Percentiles rank a stretch among this genome's conserved stretches.
Evolutionary conservation across 2,329 filamentous ascomycete genomes (phyloP).

Genomic region (Phialophora chinensis): DNA sequence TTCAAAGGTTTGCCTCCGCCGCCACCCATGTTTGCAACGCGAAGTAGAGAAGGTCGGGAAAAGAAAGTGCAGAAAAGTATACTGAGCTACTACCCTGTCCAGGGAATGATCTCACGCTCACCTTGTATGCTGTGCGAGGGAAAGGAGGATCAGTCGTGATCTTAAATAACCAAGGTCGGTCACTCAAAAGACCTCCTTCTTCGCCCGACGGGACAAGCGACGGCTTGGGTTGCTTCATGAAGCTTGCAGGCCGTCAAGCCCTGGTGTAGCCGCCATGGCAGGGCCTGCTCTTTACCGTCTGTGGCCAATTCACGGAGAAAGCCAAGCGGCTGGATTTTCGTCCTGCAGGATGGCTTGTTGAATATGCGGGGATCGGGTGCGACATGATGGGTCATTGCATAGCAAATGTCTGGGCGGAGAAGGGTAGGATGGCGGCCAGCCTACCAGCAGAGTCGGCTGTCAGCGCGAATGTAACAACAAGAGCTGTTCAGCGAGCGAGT

Average conservation of each 20-base stretch:
- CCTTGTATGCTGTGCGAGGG: background rate
- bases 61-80: background rate
- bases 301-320: constrained; percentile 17
- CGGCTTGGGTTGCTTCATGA: constrained; percentile 18
- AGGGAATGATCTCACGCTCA: background rate
- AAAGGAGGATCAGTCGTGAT: background rate
- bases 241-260: constrained; percentile 9
- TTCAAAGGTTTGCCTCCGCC: constrained; percentile 46
- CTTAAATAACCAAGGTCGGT: constrained; percentile 12
- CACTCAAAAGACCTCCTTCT: background rate
- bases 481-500: background rate
- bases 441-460: constrained; percentile 1
- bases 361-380: constrained; percentile 15
- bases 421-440: constrained; percentile 1
- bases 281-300: background rate
- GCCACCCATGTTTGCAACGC: constrained; percentile 12
- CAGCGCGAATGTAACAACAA: constrained; percentile 7
- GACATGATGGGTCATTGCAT: constrained; percentile 9
- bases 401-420: background rate
- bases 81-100: background rate
- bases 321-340: constrained; percentile 15
- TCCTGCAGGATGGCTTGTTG: constrained; percentile 10
- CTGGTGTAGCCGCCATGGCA: constrained; percentile 9
- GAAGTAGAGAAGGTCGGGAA: background rate
- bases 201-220: constrained; percentile 6